Evolutionary conservation across 306 rosid genomes (phyloP).

Genomic region (Lathyrus tuberosus): DNA sequence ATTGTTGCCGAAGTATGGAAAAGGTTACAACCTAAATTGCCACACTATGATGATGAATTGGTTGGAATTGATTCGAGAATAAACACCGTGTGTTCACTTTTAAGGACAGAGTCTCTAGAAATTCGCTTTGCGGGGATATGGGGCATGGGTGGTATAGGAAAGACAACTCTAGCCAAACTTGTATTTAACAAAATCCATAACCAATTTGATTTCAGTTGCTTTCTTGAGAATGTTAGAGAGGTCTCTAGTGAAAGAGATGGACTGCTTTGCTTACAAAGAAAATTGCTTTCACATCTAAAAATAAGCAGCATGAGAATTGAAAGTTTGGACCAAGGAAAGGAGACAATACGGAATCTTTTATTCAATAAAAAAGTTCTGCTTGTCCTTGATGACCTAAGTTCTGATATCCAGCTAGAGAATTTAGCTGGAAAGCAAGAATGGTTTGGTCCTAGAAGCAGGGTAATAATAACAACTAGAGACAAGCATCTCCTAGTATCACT

Average conservation of each 20-base stretch:
- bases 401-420: constrained; percentile 28
- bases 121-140: constrained; percentile 41
- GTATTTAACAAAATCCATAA: constrained; percentile 9
- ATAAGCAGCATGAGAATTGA: background rate
- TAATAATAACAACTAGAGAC: constrained; percentile 44
- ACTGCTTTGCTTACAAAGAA: constrained; percentile 30
- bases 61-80: constrained; percentile 39
- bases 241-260: constrained; percentile 24
- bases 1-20: constrained; percentile 33
- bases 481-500: constrained; percentile 12
- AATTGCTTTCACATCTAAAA: constrained; percentile 8
- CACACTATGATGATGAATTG: constrained; percentile 18
- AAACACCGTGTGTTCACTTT: background rate
- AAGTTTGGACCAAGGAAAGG: constrained; percentile 18
- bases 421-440: constrained; percentile 37
- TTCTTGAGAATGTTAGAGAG: constrained; percentile 41
- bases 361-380: constrained; percentile 36
- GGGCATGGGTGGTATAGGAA: constrained; percentile 46
- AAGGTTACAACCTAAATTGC: constrained; percentile 28
- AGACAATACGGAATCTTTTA: constrained; percentile 11
- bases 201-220: constrained; percentile 37
- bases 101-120: constrained; percentile 18
- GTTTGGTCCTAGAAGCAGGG: constrained; percentile 47
- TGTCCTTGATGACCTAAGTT: constrained; percentile 44
- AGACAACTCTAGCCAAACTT: constrained; percentile 46